Conservation (phyloP, 176 grass and related monocot species). For the Aechmea fasciata region DNA sequence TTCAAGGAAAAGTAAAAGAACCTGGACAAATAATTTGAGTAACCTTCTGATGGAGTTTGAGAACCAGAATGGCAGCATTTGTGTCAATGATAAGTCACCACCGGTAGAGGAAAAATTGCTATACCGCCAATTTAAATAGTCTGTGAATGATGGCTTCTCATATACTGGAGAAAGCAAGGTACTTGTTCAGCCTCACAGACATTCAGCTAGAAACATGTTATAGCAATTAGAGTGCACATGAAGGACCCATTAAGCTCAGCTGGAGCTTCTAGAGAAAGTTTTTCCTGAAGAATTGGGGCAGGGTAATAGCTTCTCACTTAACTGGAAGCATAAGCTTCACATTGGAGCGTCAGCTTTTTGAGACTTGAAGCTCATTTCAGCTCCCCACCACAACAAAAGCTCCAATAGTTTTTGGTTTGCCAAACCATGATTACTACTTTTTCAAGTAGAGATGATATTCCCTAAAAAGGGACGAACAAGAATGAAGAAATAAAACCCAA, state of each 20-base stretch:
- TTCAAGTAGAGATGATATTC: not conserved
- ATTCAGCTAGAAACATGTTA: slow-evolving; percentile 9
- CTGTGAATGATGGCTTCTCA: slow-evolving; percentile 55
- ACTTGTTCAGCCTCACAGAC: slow-evolving; percentile 15
- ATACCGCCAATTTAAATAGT: slow-evolving; percentile 76
- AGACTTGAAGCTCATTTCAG: no score
- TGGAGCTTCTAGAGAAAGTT: no score
- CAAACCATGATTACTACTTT: no score
- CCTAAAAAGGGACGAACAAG: not conserved
- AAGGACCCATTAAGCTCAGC: not conserved
- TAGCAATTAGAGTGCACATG: not conserved
- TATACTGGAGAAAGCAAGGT: slow-evolving; percentile 28
- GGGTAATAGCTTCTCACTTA: no score
- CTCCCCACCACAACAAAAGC: no score
- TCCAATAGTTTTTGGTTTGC: no score
- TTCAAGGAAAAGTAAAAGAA: slow-evolving; percentile 32
- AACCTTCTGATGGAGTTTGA: slow-evolving; percentile 81
- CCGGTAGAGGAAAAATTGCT: slow-evolving; percentile 70
- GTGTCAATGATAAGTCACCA: slow-evolving; percentile 74
- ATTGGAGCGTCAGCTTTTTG: no score
- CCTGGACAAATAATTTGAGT: slow-evolving; percentile 85
- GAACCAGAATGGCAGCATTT: slow-evolving; percentile 74
- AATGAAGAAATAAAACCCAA: not conserved
- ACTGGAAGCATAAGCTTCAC: no score
- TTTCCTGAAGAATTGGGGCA: no score